Conservation (phyloP, 2,329 filamentous ascomycete species). For the Beauveria scarabaeidicola region DNA sequence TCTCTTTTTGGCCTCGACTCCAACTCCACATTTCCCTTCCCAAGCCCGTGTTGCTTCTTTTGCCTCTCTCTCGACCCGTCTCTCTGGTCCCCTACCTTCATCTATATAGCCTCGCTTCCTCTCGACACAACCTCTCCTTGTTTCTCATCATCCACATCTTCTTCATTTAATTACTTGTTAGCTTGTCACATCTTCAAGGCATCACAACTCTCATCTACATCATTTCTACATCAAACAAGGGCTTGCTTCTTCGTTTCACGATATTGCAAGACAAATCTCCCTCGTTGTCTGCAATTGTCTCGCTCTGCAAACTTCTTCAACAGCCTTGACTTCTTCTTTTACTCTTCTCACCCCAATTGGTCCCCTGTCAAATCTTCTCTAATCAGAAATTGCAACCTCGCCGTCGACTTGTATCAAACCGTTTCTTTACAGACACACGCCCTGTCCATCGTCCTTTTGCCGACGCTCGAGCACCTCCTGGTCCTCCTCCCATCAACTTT, state of each 20-base stretch:
- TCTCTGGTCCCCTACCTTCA: conserved; percentile 4
- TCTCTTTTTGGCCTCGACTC: conserved; percentile 8
- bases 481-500: conserved; percentile 5
- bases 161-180: neutral
- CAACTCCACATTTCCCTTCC: conserved; percentile 6
- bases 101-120: conserved; percentile 11
- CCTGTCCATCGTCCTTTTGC: neutral
- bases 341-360: neutral
- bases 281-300: neutral
- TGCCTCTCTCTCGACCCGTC: conserved; percentile 5
- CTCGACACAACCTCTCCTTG: neutral
- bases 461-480: conserved; percentile 10
- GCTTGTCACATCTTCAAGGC: neutral
- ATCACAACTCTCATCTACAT: neutral
- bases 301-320: neutral
- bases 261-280: conserved; percentile 4
- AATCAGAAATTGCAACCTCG: neutral
- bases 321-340: neutral
- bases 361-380: neutral
- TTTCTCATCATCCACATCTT: conserved; percentile 4
- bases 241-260: neutral
- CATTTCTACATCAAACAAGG: neutral
- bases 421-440: neutral
- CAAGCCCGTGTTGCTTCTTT: conserved; percentile 6
- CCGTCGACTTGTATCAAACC: neutral